Percentiles rank a stretch among this genome's conserved stretches.
Conservation (phyloP, 371 early-diverging fungal genomes). For the Rhizopus arrhizus region DNA sequence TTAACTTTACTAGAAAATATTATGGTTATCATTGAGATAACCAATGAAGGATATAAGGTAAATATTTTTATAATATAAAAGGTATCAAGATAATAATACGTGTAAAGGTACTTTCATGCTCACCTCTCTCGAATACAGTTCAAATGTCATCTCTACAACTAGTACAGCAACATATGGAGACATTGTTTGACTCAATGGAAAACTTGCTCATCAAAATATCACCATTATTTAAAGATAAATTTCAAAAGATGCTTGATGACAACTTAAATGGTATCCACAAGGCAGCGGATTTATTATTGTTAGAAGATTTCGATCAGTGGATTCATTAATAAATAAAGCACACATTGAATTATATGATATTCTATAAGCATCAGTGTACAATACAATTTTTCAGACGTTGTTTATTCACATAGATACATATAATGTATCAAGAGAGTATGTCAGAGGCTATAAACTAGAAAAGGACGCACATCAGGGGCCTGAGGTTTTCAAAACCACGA, state of each 20-base stretch:
- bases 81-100: not conserved
- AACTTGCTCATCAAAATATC: constrained; percentile 43
- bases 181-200: constrained; percentile 46
- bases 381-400: constrained; percentile 24
- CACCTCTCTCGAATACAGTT: constrained; percentile 27
- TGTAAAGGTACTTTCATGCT: constrained; percentile 37
- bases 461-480: constrained; percentile 64
- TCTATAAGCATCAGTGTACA: constrained; percentile 29
- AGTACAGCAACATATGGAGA: constrained; percentile 28
- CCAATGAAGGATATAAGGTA: constrained; percentile 45
- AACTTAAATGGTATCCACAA: constrained; percentile 36
- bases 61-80: not conserved
- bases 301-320: constrained; percentile 12
- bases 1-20: constrained; percentile 45
- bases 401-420: constrained; percentile 37
- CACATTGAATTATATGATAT: constrained; percentile 27
- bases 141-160: constrained; percentile 24
- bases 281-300: not conserved
- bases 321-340: constrained; percentile 32
- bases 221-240: constrained; percentile 41
- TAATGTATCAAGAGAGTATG: constrained; percentile 63
- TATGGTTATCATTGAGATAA: constrained; percentile 44
- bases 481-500: constrained; percentile 64
- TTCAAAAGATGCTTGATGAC: constrained; percentile 36
- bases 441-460: constrained; percentile 64